These are phyloP conservation scores for Santalum album DNA, from an alignment of 164 flowering plant species.

Conservation along the genomic window DNA sequence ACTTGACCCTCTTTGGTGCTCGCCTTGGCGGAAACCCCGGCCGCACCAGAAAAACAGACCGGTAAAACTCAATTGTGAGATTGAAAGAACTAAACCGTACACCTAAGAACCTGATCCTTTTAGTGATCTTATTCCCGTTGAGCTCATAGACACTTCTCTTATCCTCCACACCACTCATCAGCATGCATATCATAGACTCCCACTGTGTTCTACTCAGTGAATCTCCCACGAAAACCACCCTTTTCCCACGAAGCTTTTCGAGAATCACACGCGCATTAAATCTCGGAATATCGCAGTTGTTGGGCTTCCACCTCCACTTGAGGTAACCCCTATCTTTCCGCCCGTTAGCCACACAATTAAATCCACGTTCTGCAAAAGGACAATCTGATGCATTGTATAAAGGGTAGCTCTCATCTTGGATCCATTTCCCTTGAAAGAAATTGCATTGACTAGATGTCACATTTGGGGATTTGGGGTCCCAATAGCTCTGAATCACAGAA, in stretches of 20 bases:
- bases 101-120: slow-evolving; percentile 51
- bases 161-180: slow-evolving; percentile 68
- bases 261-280: slow-evolving; percentile 32
- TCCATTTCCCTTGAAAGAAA: slow-evolving; percentile 71
- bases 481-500: neutral
- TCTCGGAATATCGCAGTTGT: slow-evolving; percentile 58
- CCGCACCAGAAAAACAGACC: slow-evolving; percentile 70
- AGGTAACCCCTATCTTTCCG: slow-evolving; percentile 51
- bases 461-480: neutral
- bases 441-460: slow-evolving; percentile 25
- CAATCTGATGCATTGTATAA: slow-evolving; percentile 67
- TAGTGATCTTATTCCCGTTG: slow-evolving; percentile 59
- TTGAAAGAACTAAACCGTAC: slow-evolving; percentile 47
- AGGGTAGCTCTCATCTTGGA: slow-evolving; percentile 56
- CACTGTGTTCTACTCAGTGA: slow-evolving; percentile 87
- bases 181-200: slow-evolving; percentile 78
- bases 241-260: slow-evolving; percentile 49
- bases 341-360: slow-evolving; percentile 77
- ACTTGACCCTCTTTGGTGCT: slow-evolving; percentile 55
- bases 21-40: slow-evolving; percentile 36
- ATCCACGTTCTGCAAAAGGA: slow-evolving; percentile 71
- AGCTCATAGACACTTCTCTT: slow-evolving; percentile 65
- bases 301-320: slow-evolving; percentile 88
- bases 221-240: slow-evolving; percentile 84
- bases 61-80: slow-evolving; percentile 49